Evolutionary conservation across 441 rosid species (phyloP).

Genomic region (Capsella rubella): DNA sequence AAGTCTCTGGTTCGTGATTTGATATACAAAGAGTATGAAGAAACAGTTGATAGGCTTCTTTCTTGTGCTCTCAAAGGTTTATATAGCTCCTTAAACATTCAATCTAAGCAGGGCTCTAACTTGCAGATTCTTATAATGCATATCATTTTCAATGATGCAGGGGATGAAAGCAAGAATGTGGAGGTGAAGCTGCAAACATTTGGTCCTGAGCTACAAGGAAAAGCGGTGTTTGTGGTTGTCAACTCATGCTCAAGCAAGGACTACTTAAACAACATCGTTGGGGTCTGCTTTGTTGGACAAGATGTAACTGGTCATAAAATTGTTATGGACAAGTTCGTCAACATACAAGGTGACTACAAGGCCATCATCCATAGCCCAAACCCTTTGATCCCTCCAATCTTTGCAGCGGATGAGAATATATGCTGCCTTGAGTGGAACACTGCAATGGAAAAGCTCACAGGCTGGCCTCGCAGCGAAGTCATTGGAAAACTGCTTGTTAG

Average conservation of each 20-base stretch:
- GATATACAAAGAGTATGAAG: slow-evolving; percentile 71
- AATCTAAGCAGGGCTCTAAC: not conserved
- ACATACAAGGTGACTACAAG: slow-evolving; percentile 90
- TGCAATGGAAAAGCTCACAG: slow-evolving; percentile 91
- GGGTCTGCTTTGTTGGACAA: slow-evolving; percentile 92
- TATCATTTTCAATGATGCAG: slow-evolving; percentile 54
- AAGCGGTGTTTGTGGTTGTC: slow-evolving; percentile 81
- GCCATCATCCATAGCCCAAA: slow-evolving; percentile 90
- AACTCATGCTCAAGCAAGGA: slow-evolving; percentile 95
- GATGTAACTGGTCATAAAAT: slow-evolving; percentile 89
- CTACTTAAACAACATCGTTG: slow-evolving; percentile 76
- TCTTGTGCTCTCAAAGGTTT: slow-evolving; percentile 77
- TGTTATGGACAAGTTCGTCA: slow-evolving; percentile 90
- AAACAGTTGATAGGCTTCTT: slow-evolving; percentile 75
- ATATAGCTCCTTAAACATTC: slow-evolving; percentile 31
- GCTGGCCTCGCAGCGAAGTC: slow-evolving; percentile 72
- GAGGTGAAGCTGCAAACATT: slow-evolving; percentile 87
- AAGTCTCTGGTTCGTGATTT: slow-evolving; percentile 83
- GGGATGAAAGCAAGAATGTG: slow-evolving; percentile 86
- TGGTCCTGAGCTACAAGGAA: slow-evolving; percentile 57
- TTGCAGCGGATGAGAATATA: slow-evolving; percentile 85
- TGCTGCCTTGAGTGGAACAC: slow-evolving; percentile 94
- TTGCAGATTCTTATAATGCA: not conserved
- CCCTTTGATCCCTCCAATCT: slow-evolving; percentile 91
- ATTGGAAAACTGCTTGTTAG: slow-evolving; percentile 84